Base-by-base conservation (phyloP, 306 rosid species). In the Cyamopsis tetragonoloba region DNA sequence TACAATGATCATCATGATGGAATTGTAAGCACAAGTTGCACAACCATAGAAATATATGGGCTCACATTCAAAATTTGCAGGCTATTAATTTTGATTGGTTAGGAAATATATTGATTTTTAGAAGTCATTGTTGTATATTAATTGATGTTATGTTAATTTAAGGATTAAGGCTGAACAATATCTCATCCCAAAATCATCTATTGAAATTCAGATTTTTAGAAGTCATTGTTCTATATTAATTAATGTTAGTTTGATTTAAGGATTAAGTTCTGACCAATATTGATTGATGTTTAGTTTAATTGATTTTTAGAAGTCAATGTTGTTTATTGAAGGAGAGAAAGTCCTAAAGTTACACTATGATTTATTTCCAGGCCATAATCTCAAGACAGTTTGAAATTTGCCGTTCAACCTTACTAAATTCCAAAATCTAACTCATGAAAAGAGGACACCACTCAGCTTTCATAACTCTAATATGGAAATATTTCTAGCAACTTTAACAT, bases 1-100 rank as follows among this genome's bases (percentile, higher is more conserved):
- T 91, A 76, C 31, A 58, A 56, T 28, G 5, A 63, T 46, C 47
- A 38, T 39, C n/a, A n/a, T n/a, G n/a, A n/a, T n/a, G 39, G 23
- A 68, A 27, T 39, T 11, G 14, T 74, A 3, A 23, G 30, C 5
- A 41, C 49, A 51, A 53, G 19, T n/a, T n/a, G n/a, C n/a, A n/a
- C n/a, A n/a, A n/a, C n/a, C n/a, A n/a, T 56, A 68, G 6, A 50
- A 31, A 7, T 31, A 37, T 12, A 5, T 55, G 22, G 17, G 11
- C 26, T 50, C 46, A 14, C 17, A 61, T n/a, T 22, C 59, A 34
- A 20, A 19, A 15, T 31, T 34, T 15, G n/a, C 28, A 32, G 46
- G 22, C 57, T 44, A 17, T 18, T 6, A 13, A 5, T 18, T 62
- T 32, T 66, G 22, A 66, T 47, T 47, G 46, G 39, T 11, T 2